These are phyloP conservation scores for Aurifilum marmelostoma DNA, from an alignment of 2,329 filamentous ascomycete genomes.

Conservation along the genomic window DNA sequence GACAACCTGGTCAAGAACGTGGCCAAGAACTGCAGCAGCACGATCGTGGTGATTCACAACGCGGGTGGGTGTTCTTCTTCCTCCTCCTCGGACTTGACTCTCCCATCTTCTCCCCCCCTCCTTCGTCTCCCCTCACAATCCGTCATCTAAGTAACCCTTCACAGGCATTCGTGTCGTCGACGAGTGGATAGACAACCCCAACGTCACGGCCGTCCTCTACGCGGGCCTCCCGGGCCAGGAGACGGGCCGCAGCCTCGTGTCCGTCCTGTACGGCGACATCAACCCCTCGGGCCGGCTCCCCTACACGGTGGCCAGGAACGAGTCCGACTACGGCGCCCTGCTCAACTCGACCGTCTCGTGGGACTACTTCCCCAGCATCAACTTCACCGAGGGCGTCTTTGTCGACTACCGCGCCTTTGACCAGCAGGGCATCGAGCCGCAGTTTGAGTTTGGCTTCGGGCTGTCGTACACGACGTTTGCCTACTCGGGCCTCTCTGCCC, in stretches of 20 bases:
- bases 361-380: slow-evolving; percentile 55
- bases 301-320: slow-evolving; percentile 62
- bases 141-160: too few relatives aligned
- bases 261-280: slow-evolving; percentile 60
- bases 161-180: slow-evolving; percentile 59
- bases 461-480: slow-evolving; percentile 59
- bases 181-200: slow-evolving; percentile 63
- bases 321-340: slow-evolving; percentile 51
- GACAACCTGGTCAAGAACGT: slow-evolving; percentile 61
- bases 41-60: slow-evolving; percentile 67
- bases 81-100: too few relatives aligned
- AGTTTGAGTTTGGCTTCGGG: slow-evolving; percentile 61
- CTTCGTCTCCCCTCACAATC: too few relatives aligned
- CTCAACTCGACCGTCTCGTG: slow-evolving; percentile 47
- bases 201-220: slow-evolving; percentile 66
- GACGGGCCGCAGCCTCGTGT: slow-evolving; percentile 57
- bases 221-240: slow-evolving; percentile 68
- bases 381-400: slow-evolving; percentile 56
- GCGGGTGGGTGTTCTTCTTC: slow-evolving; percentile 47
- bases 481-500: slow-evolving; percentile 46
- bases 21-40: slow-evolving; percentile 62
- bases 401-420: slow-evolving; percentile 61
- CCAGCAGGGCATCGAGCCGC: slow-evolving; percentile 49
- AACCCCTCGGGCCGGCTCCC: slow-evolving; percentile 62
- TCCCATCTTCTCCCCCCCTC: too few relatives aligned